These are phyloP conservation scores for Musa beccarii DNA, from an alignment of 176 grass and related monocot genomes.

Conservation along the genomic window DNA sequence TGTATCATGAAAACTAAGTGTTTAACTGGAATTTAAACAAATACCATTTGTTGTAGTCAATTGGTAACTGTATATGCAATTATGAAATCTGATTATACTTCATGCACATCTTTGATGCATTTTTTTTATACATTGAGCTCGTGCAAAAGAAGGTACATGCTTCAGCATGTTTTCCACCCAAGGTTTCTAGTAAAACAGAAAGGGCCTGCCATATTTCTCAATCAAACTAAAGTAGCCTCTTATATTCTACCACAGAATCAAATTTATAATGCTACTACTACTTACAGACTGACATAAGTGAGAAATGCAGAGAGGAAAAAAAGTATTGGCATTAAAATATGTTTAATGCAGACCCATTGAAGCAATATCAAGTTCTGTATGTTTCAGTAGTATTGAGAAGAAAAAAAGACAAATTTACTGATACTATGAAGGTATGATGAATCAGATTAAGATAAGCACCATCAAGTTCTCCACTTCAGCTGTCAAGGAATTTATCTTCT, in stretches of 20 bases:
- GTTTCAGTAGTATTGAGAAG: background rate
- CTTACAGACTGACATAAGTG: too few species aligned
- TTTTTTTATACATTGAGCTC: background rate
- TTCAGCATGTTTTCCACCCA: background rate
- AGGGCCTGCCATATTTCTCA: background rate
- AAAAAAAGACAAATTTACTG: background rate
- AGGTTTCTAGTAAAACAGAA: background rate
- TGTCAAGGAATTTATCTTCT: slow-evolving; percentile 74
- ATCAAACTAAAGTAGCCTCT: background rate
- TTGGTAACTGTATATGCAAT: background rate
- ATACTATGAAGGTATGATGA: background rate
- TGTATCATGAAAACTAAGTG: background rate
- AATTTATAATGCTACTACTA: too few species aligned
- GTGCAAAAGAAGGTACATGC: background rate
- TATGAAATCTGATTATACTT: background rate
- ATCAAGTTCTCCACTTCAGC: slow-evolving; percentile 72
- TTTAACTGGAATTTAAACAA: background rate
- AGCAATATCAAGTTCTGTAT: background rate
- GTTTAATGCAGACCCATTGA: background rate
- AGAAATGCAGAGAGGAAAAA: background rate
- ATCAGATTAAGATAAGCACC: slow-evolving; percentile 27
- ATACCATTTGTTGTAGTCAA: background rate
- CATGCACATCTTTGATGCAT: background rate
- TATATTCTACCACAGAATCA: too few species aligned
- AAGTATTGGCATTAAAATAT: background rate